Evolutionary conservation across 768 basidiomycete genomes (phyloP).

Genomic region (Cyclocybe aegerita): DNA sequence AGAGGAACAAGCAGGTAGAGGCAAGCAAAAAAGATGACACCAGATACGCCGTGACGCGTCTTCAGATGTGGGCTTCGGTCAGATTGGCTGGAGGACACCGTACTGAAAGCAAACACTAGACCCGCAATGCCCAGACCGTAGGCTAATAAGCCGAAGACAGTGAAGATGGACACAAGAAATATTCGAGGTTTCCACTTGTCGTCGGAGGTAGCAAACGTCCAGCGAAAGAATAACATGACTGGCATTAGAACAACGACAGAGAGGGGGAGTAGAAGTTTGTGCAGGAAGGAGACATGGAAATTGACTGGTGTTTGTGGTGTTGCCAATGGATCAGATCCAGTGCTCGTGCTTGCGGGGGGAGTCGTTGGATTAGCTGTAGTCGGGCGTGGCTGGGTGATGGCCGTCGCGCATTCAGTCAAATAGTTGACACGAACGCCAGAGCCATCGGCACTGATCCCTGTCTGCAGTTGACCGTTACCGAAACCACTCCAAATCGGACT

Average conservation of each 20-base stretch:
- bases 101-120: slow-evolving; percentile 61
- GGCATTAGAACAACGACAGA: slow-evolving; percentile 41
- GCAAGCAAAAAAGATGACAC: slow-evolving; percentile 61
- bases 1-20: slow-evolving; percentile 54
- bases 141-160: slow-evolving; percentile 36
- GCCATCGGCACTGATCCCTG: slow-evolving; percentile 65
- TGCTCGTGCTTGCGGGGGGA: neutral
- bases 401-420: slow-evolving; percentile 57
- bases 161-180: slow-evolving; percentile 33
- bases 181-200: slow-evolving; percentile 7
- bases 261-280: slow-evolving; percentile 45
- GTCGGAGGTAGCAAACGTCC: slow-evolving; percentile 10
- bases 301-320: neutral
- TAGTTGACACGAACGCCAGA: slow-evolving; percentile 64
- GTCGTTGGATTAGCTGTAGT: slow-evolving; percentile 1
- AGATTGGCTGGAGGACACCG: slow-evolving; percentile 36
- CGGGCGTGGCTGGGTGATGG: slow-evolving; percentile 15
- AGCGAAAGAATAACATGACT: slow-evolving; percentile 35
- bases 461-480: slow-evolving; percentile 59
- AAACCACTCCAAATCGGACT: slow-evolving; percentile 62
- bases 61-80: slow-evolving; percentile 33
- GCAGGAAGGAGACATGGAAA: slow-evolving; percentile 38
- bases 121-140: slow-evolving; percentile 66
- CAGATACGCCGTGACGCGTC: slow-evolving; percentile 65
- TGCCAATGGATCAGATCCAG: slow-evolving; percentile 4